Percentiles rank a stretch among this genome's conserved stretches.
These are phyloP conservation scores for Hondaea fermentalgiana DNA, from an alignment of 108 stramenopile species.

Conservation along the genomic window DNA sequence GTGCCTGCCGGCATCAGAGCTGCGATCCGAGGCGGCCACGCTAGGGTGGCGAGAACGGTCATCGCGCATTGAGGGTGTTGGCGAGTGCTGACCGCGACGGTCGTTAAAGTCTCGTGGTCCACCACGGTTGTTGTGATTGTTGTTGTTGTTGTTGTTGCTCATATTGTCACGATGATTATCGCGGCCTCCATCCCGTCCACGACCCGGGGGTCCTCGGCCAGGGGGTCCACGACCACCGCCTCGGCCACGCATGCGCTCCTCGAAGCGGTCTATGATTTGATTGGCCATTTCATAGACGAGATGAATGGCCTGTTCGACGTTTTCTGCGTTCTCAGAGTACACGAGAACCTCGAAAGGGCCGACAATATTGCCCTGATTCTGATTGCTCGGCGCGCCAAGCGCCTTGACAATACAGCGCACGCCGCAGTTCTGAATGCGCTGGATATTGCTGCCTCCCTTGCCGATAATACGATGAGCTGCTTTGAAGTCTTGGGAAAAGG, in stretches of 20 bases:
- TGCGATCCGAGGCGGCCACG: background rate
- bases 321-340: background rate
- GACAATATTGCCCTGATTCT: background rate
- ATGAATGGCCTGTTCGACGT: background rate
- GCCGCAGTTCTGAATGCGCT: background rate
- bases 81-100: background rate
- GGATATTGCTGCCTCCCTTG: background rate
- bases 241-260: background rate
- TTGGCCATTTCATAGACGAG: background rate
- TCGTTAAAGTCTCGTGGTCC: background rate
- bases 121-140: background rate
- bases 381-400: background rate
- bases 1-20: background rate
- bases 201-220: background rate
- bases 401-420: background rate
- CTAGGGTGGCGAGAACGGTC: background rate
- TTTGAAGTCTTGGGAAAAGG: background rate
- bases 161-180: background rate
- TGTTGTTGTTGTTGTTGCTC: background rate
- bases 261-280: background rate
- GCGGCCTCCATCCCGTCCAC: background rate
- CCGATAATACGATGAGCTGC: conserved; percentile 2
- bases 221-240: background rate
- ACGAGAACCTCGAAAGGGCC: background rate
- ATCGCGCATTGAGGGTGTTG: background rate